A percentile compares a stretch with the other conserved stretches of the same genome.
Evolutionary conservation across 495 filamentous ascomycete genomes (phyloP).

Genomic region (Usnea hakonensis): DNA sequence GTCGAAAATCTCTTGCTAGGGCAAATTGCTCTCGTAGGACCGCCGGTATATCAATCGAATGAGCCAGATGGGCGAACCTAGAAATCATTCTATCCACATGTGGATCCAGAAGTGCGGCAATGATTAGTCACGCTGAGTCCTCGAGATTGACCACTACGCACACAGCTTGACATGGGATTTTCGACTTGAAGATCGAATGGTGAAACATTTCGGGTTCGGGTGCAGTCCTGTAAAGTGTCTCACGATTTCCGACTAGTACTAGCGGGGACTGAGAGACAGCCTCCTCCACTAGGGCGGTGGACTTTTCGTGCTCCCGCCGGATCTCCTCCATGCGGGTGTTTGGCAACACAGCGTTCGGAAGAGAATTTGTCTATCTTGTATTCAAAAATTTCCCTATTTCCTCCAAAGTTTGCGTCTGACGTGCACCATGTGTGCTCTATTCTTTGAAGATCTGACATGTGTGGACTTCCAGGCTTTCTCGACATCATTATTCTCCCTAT

Average conservation of each 20-base stretch:
- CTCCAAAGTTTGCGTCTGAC: slow-evolving; percentile 48
- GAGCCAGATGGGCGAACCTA: slow-evolving; percentile 37
- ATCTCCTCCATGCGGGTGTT: slow-evolving; percentile 32
- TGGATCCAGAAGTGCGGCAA: slow-evolving; percentile 39
- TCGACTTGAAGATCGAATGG: neutral
- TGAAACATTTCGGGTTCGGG: neutral
- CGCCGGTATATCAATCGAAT: slow-evolving; percentile 32
- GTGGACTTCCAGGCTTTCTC: slow-evolving; percentile 37
- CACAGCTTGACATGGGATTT: neutral
- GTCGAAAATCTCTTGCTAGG: slow-evolving; percentile 24
- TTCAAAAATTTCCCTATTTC: slow-evolving; percentile 46
- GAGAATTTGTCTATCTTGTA: slow-evolving; percentile 41
- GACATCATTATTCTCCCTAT: slow-evolving; percentile 44
- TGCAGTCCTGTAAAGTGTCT: neutral
- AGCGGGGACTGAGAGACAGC: neutral
- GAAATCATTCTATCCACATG: slow-evolving; percentile 39
- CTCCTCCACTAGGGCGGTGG: slow-evolving; percentile 19
- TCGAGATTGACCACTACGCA: slow-evolving; percentile 36
- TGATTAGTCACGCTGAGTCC: slow-evolving; percentile 42
- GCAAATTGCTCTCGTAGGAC: slow-evolving; percentile 19
- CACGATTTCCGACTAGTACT: neutral
- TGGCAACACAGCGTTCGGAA: slow-evolving; percentile 46
- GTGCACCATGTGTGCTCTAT: slow-evolving; percentile 41
- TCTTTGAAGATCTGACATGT: slow-evolving; percentile 26
- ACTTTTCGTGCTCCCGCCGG: slow-evolving; percentile 22